Percentiles rank a stretch among this genome's conserved stretches.
phyloP scores from a whole-genome alignment of 116 monocot species.

The Thalassia testudinum region DNA sequence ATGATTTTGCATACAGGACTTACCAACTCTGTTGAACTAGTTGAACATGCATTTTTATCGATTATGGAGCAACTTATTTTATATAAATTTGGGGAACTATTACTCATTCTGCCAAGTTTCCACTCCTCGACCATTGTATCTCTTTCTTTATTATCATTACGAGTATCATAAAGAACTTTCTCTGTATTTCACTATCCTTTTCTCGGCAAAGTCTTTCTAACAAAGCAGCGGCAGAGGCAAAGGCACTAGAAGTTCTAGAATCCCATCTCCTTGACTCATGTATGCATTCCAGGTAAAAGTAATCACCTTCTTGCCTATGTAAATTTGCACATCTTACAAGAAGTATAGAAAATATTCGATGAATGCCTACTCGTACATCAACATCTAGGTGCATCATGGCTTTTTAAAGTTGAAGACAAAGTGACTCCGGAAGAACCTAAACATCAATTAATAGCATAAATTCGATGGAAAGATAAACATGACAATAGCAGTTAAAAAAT shows the following conservation, averaged over 20 bases:
- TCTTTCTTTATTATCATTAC: constrained; percentile 22
- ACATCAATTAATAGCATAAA: neutral
- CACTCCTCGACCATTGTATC: constrained; percentile 25
- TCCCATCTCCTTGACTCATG: constrained; percentile 56
- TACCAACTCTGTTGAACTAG: constrained; percentile 26
- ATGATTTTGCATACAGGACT: constrained; percentile 5
- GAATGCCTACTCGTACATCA: too few species aligned
- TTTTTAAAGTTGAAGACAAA: constrained; percentile 71
- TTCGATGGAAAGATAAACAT: neutral
- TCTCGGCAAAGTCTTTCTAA: constrained; percentile 82
- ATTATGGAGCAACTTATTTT: constrained; percentile 51
- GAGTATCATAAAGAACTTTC: constrained; percentile 19
- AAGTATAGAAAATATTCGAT: too few species aligned
- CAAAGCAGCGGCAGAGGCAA: constrained; percentile 76
- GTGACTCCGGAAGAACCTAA: constrained; percentile 77
- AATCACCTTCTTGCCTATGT: constrained; percentile 19
- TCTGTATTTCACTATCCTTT: constrained; percentile 39
- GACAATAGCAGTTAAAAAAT: too few species aligned
- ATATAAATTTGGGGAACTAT: constrained; percentile 43
- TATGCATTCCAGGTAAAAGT: constrained; percentile 20
- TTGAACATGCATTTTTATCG: constrained; percentile 26
- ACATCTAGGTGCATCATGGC: constrained; percentile 84
- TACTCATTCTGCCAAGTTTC: constrained; percentile 28
- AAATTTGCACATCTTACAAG: constrained; percentile 19
- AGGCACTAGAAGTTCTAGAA: constrained; percentile 55